phyloP scores from a whole-genome alignment of 2,329 filamentous ascomycete genomes.

The Penicillium sp. region DNA sequence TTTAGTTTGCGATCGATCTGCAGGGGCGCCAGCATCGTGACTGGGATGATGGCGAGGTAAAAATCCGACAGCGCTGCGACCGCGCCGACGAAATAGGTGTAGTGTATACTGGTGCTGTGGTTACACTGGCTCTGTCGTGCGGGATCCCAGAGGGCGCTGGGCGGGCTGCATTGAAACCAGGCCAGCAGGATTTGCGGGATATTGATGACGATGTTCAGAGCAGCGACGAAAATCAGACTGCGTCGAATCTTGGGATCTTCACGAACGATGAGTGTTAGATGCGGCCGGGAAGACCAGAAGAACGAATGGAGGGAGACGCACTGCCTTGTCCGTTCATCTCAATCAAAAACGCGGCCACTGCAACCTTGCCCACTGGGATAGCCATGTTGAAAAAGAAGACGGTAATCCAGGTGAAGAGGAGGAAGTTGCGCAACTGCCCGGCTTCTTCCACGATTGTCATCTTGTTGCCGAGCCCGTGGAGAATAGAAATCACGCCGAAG shows the following conservation, averaged over 20 bases:
- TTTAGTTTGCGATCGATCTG: slow-evolving; percentile 22
- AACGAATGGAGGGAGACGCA: slow-evolving; percentile 4
- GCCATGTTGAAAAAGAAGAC: slow-evolving; percentile 25
- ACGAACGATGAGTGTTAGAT: not conserved
- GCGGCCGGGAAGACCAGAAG: no score
- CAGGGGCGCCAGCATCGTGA: slow-evolving; percentile 20
- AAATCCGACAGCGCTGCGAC: slow-evolving; percentile 21
- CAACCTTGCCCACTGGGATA: slow-evolving; percentile 23
- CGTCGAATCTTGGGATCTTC: slow-evolving; percentile 22
- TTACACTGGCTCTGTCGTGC: slow-evolving; percentile 17
- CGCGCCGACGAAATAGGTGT: slow-evolving; percentile 21
- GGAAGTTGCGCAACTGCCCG: slow-evolving; percentile 20
- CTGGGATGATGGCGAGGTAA: slow-evolving; percentile 22
- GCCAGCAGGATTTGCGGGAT: slow-evolving; percentile 20
- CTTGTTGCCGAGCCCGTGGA: slow-evolving; percentile 23
- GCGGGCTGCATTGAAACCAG: slow-evolving; percentile 22
- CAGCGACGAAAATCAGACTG: slow-evolving; percentile 20
- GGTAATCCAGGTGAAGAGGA: slow-evolving; percentile 23
- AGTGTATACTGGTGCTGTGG: slow-evolving; percentile 20
- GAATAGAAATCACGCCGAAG: slow-evolving; percentile 18
- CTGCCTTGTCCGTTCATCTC: slow-evolving; percentile 24
- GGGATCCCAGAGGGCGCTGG: slow-evolving; percentile 20
- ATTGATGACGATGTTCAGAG: slow-evolving; percentile 20
- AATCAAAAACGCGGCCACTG: slow-evolving; percentile 20
- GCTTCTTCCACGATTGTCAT: slow-evolving; percentile 16